Evolutionary conservation across 2,329 filamentous ascomycete genomes (phyloP).

Genomic region (Diaporthe humulicola): DNA sequence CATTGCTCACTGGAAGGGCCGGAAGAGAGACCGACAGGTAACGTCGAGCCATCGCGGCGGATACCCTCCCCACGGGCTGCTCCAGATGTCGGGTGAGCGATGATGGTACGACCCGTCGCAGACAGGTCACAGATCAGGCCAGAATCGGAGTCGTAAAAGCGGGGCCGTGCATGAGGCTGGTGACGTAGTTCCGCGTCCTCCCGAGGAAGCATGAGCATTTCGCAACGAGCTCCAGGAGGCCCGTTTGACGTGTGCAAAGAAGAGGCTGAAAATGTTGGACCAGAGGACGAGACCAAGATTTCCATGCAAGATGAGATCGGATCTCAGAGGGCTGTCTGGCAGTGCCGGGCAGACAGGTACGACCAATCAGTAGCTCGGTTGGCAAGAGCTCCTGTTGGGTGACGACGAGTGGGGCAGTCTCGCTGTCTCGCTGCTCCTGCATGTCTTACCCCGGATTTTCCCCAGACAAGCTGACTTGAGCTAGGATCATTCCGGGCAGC

Average conservation of each 20-base stretch:
- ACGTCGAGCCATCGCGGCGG: neutral
- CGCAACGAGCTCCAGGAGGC: neutral
- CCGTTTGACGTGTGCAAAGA: neutral
- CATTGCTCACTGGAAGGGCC: neutral
- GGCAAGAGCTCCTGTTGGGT: constrained; percentile 5
- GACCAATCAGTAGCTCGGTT: constrained; percentile 30
- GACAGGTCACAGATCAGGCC: constrained; percentile 38
- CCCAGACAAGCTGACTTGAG: constrained; percentile 26
- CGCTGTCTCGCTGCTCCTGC: constrained; percentile 17
- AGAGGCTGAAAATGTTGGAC: neutral
- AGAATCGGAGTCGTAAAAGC: constrained; percentile 37
- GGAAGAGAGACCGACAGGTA: neutral
- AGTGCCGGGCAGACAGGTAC: neutral
- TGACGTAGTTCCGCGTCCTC: constrained; percentile 34
- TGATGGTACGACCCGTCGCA: constrained; percentile 19
- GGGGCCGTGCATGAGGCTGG: constrained; percentile 29
- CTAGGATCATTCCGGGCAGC: constrained; percentile 13
- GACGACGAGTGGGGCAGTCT: constrained; percentile 25
- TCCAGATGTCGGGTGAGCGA: neutral
- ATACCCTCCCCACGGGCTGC: neutral
- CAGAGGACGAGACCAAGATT: neutral
- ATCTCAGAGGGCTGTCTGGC: neutral
- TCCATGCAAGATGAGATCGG: constrained; percentile 12
- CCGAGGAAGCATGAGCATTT: constrained; percentile 6
- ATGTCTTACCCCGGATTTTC: constrained; percentile 40